A percentile compares a stretch with the other conserved stretches of the same genome.
phyloP scores from a whole-genome alignment of 1,284 basidiomycete species.

The Puccinia coronata region DNA sequence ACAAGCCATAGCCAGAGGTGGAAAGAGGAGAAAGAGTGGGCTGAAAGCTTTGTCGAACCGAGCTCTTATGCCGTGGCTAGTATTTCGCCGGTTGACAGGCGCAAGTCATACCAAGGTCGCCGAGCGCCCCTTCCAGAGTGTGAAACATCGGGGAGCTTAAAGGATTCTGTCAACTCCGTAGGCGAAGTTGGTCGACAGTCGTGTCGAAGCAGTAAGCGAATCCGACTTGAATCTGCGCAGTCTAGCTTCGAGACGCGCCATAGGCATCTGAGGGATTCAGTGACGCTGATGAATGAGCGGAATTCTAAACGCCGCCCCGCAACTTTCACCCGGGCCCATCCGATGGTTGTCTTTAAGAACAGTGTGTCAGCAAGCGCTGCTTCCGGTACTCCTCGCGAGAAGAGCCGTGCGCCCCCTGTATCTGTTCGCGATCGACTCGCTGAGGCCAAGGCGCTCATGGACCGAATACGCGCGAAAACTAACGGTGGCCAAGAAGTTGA shows the following conservation, averaged over 20 bases:
- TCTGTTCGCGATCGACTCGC: constrained; percentile 47
- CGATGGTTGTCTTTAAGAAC: constrained; percentile 32
- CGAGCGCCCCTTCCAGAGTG: not conserved
- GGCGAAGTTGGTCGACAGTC: not conserved
- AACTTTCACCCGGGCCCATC: constrained; percentile 10
- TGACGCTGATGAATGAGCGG: constrained; percentile 31
- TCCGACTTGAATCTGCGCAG: constrained; percentile 25
- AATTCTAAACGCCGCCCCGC: constrained; percentile 17
- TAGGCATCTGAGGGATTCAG: constrained; percentile 31
- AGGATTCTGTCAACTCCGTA: constrained; percentile 22
- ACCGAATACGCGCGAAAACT: constrained; percentile 51
- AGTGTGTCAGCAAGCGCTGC: not conserved
- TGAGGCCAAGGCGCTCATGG: constrained; percentile 53
- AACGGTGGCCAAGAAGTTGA: constrained; percentile 13
- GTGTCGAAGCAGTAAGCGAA: constrained; percentile 47
- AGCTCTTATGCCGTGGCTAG: constrained; percentile 42
- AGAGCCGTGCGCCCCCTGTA: not conserved
- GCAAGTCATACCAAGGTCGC: constrained; percentile 31
- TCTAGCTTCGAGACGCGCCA: not conserved
- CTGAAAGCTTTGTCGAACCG: constrained; percentile 44
- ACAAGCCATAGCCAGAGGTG: constrained; percentile 27
- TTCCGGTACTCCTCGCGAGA: constrained; percentile 1
- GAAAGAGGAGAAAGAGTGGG: constrained; percentile 45
- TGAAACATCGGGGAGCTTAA: not conserved
- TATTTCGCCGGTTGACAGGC: not conserved